Conservation (phyloP, 176 grass and related monocot species). For the Neostapfia colusana region DNA sequence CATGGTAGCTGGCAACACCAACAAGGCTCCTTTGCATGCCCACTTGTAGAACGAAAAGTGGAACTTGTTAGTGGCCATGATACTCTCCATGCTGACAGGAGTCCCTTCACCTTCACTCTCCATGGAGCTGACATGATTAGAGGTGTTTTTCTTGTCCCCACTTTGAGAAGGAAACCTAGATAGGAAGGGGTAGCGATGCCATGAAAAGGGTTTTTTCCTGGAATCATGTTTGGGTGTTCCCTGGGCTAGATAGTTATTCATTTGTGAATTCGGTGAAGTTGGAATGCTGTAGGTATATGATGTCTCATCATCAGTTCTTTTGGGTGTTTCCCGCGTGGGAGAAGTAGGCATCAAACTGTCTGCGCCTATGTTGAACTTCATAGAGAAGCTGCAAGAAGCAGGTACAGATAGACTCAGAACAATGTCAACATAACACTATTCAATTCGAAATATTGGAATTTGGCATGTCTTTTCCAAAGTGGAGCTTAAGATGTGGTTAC, state of each 20-base stretch:
- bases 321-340: constrained; percentile 31
- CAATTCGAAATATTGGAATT: background rate
- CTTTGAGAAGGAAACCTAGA: constrained; percentile 58
- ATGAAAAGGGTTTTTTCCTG: constrained; percentile 49
- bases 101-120: constrained; percentile 54
- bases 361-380: constrained; percentile 51
- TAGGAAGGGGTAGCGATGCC: constrained; percentile 54
- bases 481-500: background rate
- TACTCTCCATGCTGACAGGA: constrained; percentile 51
- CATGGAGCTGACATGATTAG: constrained; percentile 41
- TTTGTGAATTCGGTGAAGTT: constrained; percentile 58
- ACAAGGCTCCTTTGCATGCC: constrained; percentile 73
- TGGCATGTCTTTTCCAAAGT: background rate
- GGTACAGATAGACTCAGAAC: constrained; percentile 9
- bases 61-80: constrained; percentile 51
- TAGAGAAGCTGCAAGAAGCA: constrained; percentile 65
- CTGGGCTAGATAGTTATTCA: constrained; percentile 35
- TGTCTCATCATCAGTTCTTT: constrained; percentile 54
- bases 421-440: constrained; percentile 3
- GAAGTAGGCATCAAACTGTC: constrained; percentile 48
- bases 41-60: constrained; percentile 94
- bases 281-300: constrained; percentile 58
- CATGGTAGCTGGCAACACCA: constrained; percentile 53
- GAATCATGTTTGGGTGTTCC: constrained; percentile 34
- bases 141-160: constrained; percentile 39